Evolutionary conservation across 2,329 filamentous ascomycete genomes (phyloP).

Genomic region (Fusarium avenaceum): DNA sequence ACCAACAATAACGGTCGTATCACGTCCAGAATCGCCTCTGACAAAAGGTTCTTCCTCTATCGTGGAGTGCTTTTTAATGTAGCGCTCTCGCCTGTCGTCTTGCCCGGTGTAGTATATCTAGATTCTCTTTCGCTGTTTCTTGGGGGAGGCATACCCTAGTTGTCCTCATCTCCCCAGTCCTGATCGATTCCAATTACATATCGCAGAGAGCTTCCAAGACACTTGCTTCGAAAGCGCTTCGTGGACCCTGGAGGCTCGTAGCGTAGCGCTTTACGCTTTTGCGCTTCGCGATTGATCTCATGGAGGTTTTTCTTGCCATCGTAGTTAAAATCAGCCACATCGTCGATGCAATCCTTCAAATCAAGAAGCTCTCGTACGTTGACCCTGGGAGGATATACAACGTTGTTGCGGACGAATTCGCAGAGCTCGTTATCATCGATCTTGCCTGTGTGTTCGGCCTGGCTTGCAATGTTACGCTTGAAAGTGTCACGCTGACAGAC

Average conservation of each 20-base stretch:
- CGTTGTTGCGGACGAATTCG: background rate
- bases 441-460: background rate
- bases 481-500: background rate
- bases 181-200: constrained; percentile 39
- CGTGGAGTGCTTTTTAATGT: background rate
- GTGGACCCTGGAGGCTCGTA: background rate
- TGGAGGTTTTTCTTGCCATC: background rate
- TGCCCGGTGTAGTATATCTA: background rate
- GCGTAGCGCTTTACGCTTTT: background rate
- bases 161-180: constrained; percentile 16
- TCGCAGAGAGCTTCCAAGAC: constrained; percentile 43
- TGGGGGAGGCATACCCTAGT: constrained; percentile 31
- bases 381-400: background rate
- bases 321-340: constrained; percentile 8
- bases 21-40: background rate
- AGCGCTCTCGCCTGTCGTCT: background rate
- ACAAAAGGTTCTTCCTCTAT: background rate
- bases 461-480: background rate
- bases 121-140: constrained; percentile 20
- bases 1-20: background rate
- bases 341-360: constrained; percentile 18
- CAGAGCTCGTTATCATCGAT: background rate
- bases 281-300: background rate
- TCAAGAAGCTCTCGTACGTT: background rate
- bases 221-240: constrained; percentile 33